These are phyloP conservation scores for Leishmania braziliensis DNA, from an alignment of 208 protist genomes.

Conservation along the genomic window DNA sequence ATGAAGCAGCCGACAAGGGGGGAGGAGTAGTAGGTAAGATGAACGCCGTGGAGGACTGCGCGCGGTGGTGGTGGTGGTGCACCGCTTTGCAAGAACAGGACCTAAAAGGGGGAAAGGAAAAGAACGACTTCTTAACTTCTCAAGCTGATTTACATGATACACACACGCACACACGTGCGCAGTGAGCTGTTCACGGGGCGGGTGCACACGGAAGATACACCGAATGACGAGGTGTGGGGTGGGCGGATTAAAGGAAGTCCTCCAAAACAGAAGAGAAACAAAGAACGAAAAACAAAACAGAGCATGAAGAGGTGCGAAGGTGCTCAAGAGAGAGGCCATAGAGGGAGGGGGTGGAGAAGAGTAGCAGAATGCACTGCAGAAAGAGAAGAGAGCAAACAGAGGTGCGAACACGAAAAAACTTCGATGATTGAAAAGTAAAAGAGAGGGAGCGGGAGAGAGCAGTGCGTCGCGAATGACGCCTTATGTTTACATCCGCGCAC, in stretches of 20 bases:
- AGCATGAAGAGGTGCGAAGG: background rate
- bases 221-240: background rate
- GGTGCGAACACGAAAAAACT: background rate
- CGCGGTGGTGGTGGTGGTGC: background rate
- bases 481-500: background rate
- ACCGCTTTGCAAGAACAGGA: background rate
- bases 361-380: background rate
- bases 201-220: background rate
- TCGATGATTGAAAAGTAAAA: background rate
- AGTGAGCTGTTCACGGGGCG: background rate
- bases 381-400: background rate
- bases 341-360: background rate
- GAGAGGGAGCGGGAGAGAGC: background rate
- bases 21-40: conserved; percentile 1
- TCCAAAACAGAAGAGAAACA: background rate
- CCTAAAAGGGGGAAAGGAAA: background rate
- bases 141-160: background rate
- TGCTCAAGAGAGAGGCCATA: background rate
- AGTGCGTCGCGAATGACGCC: background rate
- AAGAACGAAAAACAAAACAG: background rate
- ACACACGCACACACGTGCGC: background rate
- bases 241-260: background rate
- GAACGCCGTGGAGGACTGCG: background rate
- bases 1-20: background rate
- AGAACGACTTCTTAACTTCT: background rate